Conservation (phyloP, 768 basidiomycete genomes). For the Auricularia cornea region DNA sequence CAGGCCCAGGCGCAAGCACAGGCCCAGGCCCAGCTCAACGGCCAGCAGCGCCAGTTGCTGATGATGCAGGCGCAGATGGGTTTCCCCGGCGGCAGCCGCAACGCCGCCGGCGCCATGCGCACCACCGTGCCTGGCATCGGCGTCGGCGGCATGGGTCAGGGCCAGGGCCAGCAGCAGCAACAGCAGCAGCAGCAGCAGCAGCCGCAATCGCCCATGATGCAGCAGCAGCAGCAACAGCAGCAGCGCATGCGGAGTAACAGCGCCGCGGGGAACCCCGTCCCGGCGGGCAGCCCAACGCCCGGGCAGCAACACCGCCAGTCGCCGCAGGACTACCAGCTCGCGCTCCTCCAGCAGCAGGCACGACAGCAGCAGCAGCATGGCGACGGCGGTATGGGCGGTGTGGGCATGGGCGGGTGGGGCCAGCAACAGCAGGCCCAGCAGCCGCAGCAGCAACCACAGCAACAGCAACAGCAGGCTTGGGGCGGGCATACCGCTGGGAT, state of each 20-base stretch:
- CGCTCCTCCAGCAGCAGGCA: neutral
- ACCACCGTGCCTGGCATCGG: neutral
- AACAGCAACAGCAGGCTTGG: constrained; percentile 18
- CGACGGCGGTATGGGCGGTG: neutral
- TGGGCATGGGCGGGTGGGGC: neutral
- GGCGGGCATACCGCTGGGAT: neutral
- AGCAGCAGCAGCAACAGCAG: neutral
- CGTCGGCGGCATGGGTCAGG: neutral
- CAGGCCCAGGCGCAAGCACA: neutral
- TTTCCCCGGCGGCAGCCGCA: neutral
- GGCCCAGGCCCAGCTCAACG: neutral
- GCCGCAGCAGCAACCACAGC: constrained; percentile 8
- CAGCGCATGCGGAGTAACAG: neutral
- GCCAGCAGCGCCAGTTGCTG: constrained; percentile 13
- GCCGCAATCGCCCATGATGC: neutral
- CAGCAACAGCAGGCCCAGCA: constrained; percentile 4
- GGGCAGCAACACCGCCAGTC: constrained; percentile 18
- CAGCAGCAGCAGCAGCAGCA: neutral
- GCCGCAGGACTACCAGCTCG: constrained; percentile 9
- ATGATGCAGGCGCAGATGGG: constrained; percentile 3
- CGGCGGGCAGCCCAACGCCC: neutral
- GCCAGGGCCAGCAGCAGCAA: neutral
- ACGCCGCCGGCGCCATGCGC: neutral
- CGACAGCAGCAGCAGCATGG: neutral
- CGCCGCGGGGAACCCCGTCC: neutral